These are phyloP conservation scores for Fraxinus xanthoxyloides DNA, from an alignment of 305 asterid genomes.

Conservation along the genomic window DNA sequence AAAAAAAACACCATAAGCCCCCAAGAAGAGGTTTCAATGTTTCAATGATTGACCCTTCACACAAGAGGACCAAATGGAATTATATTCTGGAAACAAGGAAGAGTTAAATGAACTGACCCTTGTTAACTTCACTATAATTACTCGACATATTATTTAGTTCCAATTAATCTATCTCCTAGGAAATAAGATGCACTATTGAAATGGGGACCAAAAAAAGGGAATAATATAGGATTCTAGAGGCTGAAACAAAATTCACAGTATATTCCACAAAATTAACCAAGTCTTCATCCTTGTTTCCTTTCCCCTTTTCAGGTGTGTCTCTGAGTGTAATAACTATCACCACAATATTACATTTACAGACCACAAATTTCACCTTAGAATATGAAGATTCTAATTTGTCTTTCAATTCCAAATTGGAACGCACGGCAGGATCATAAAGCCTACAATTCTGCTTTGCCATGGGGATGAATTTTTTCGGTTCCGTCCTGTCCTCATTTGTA, in stretches of 20 bases:
- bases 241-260: background rate
- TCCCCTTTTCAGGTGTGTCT: background rate
- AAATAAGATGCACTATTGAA: background rate
- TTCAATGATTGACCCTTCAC: background rate
- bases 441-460: constrained; percentile 41
- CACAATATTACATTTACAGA: background rate
- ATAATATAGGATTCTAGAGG: background rate
- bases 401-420: constrained; percentile 42
- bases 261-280: background rate
- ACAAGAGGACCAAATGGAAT: background rate
- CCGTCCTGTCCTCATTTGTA: constrained; percentile 37
- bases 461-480: constrained; percentile 41
- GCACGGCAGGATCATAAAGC: constrained; percentile 52
- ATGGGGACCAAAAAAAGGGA: background rate
- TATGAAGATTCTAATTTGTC: constrained; percentile 44
- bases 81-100: background rate
- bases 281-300: background rate
- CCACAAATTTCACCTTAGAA: constrained; percentile 50
- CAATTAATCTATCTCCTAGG: background rate
- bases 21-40: background rate
- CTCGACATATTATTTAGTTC: background rate
- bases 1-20: background rate
- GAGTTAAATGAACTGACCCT: background rate
- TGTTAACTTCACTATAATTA: background rate
- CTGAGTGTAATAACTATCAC: background rate